These are phyloP conservation scores for Gossypium raimondii DNA, from an alignment of 345 rosid species.

Conservation along the genomic window DNA sequence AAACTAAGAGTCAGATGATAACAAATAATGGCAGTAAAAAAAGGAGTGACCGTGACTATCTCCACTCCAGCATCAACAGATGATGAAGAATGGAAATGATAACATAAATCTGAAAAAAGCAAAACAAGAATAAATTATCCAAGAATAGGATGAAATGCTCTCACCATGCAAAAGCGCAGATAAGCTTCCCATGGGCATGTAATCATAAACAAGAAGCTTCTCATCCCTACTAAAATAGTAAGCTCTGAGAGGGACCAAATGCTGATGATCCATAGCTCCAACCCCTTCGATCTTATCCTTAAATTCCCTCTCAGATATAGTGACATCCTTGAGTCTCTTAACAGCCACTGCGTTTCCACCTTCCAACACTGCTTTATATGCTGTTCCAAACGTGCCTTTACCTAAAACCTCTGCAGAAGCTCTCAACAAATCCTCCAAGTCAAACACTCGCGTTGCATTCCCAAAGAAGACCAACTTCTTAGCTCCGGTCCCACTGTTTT, in stretches of 20 bases:
- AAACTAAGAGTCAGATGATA: background rate
- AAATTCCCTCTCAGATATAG: conserved; percentile 61
- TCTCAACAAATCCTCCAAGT: conserved; percentile 86
- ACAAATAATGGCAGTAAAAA: background rate
- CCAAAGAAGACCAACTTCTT: conserved; percentile 76
- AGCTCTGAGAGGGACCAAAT: conserved; percentile 82
- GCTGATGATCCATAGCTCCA: conserved; percentile 86
- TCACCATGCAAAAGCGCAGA: conserved; percentile 57
- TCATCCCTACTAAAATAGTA: conserved; percentile 88
- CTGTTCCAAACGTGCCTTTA: conserved; percentile 95
- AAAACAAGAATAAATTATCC: background rate
- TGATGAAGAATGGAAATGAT: conserved; percentile 4
- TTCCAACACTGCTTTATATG: conserved; percentile 91
- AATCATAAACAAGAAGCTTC: conserved; percentile 93
- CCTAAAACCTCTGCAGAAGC: conserved; percentile 98
- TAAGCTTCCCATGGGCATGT: conserved; percentile 97
- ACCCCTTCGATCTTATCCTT: conserved; percentile 79
- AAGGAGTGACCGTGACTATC: background rate
- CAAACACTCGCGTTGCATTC: conserved; percentile 59
- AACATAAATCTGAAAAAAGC: background rate
- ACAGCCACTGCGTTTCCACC: conserved; percentile 30
- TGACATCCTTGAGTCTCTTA: conserved; percentile 88
- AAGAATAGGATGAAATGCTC: background rate
- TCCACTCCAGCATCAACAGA: background rate
- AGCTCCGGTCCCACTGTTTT: conserved; percentile 14